Conservation (phyloP, 371 early-diverging fungal species). For the Funneliformis caledonium region DNA sequence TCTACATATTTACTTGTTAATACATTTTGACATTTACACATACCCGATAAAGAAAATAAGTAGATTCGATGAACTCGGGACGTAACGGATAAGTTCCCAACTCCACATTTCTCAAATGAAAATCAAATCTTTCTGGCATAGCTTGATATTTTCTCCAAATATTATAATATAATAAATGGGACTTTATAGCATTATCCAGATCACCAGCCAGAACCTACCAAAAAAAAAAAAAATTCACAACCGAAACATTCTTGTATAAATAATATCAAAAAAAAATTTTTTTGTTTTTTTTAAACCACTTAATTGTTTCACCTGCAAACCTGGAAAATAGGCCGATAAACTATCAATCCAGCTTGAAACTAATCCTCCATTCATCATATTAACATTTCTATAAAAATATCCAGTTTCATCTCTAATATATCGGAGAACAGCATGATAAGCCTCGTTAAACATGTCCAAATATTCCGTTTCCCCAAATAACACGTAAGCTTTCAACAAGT, state of each 20-base stretch:
- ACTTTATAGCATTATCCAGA: conserved; percentile 77
- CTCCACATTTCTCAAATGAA: conserved; percentile 61
- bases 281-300: not conserved
- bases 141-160: conserved; percentile 86
- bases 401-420: conserved; percentile 74
- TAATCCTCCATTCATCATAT: conserved; percentile 73
- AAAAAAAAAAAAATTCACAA: conserved; percentile 3
- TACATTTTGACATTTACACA: not conserved
- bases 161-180: conserved; percentile 81
- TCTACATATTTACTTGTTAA: too few species aligned
- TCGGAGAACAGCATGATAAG: conserved; percentile 72
- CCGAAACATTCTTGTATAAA: not conserved
- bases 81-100: conserved; percentile 84
- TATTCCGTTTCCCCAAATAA: conserved; percentile 85
- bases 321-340: conserved; percentile 91
- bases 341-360: conserved; percentile 87
- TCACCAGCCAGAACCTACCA: conserved; percentile 80
- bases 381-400: conserved; percentile 83
- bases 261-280: not conserved
- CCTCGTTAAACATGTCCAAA: conserved; percentile 76
- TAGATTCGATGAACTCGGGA: conserved; percentile 95
- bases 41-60: conserved; percentile 86
- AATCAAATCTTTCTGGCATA: conserved; percentile 88
- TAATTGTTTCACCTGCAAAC: conserved; percentile 69
- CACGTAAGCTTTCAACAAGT: conserved; percentile 86